These are phyloP conservation scores for Geranomyces variabilis DNA, from an alignment of 192 early-diverging fungal species.

Conservation along the genomic window DNA sequence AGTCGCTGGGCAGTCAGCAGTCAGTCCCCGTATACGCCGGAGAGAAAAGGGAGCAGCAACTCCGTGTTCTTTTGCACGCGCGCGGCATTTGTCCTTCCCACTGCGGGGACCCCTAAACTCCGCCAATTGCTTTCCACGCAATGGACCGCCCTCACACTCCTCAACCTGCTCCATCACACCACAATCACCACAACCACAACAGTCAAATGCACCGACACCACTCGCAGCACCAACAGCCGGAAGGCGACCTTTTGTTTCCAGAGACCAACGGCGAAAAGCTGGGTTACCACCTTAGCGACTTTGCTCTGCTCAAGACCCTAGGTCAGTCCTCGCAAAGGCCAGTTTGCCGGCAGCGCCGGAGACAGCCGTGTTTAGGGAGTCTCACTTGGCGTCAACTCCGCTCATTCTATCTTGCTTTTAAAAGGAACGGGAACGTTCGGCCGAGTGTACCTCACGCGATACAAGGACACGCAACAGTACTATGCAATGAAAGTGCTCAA, in stretches of 20 bases:
- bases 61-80: too few relatives aligned
- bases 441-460: slow-evolving; percentile 87
- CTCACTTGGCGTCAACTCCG: not conserved
- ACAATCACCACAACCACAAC: not conserved
- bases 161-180: not conserved
- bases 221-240: not conserved
- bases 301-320: slow-evolving; percentile 54
- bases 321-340: slow-evolving; percentile 29
- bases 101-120: slow-evolving; percentile 2
- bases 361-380: too few relatives aligned
- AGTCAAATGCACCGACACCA: not conserved
- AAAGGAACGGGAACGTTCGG: slow-evolving; percentile 99
- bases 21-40: too few relatives aligned
- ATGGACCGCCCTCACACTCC: slow-evolving; percentile 5
- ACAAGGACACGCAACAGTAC: slow-evolving; percentile 77
- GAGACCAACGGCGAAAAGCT: slow-evolving; percentile 46
- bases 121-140: too few relatives aligned
- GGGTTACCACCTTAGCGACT: slow-evolving; percentile 53
- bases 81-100: too few relatives aligned
- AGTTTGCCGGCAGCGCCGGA: not conserved
- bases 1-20: too few relatives aligned
- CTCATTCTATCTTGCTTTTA: not conserved
- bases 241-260: slow-evolving; percentile 15
- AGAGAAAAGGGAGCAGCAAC: too few relatives aligned
- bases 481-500: slow-evolving; percentile 71